Percentiles rank a stretch among this genome's conserved stretches.
phyloP scores from a whole-genome alignment of 331 rosid genomes.

The Acacia concinna region DNA sequence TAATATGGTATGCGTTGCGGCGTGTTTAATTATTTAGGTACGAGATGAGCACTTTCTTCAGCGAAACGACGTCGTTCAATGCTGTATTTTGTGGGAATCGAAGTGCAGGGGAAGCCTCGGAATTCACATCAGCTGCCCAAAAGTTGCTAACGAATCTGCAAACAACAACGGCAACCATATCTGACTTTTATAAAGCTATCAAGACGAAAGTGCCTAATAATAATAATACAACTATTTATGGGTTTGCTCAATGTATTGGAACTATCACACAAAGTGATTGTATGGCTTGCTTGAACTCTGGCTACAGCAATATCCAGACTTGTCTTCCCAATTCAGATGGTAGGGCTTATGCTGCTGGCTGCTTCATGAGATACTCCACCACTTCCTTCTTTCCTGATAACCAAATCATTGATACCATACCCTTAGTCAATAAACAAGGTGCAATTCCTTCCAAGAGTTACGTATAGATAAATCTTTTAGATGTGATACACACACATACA shows the following conservation, averaged over 20 bases:
- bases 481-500: neutral
- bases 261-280: slow-evolving; percentile 48
- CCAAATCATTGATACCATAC: slow-evolving; percentile 44
- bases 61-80: slow-evolving; percentile 55
- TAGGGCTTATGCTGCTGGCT: slow-evolving; percentile 66
- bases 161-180: neutral
- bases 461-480: neutral
- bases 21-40: slow-evolving; percentile 45
- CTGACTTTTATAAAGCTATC: neutral
- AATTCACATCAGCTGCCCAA: neutral
- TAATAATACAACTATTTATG: slow-evolving; percentile 43
- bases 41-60: slow-evolving; percentile 55
- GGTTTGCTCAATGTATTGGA: slow-evolving; percentile 68
- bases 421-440: slow-evolving; percentile 51
- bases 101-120: neutral
- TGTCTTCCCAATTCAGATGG: slow-evolving; percentile 59
- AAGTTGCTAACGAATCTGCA: neutral
- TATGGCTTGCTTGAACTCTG: slow-evolving; percentile 52
- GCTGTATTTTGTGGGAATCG: neutral
- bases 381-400: slow-evolving; percentile 59
- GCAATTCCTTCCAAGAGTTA: neutral
- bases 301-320: slow-evolving; percentile 37
- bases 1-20: neutral
- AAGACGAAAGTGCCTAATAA: neutral
- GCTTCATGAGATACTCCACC: slow-evolving; percentile 3